Evolutionary conservation across 345 rosid species (phyloP), one percentile per base, ranked within the genome.

Genomic region (Lepidium didymum): DNA sequence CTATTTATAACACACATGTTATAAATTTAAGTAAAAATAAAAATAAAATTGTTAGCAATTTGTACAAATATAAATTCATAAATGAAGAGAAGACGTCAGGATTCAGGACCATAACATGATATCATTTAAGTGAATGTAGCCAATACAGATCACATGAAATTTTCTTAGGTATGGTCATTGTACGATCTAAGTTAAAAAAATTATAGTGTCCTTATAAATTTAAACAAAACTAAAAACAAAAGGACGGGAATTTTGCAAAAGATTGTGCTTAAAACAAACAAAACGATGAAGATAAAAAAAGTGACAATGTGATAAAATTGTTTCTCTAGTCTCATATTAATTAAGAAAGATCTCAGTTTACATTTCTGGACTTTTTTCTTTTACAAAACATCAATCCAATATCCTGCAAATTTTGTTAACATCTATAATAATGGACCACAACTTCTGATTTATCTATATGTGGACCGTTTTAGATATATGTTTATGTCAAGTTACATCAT

Each of bases 81-180:
- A 74, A 59, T 59, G 68, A 23, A 60, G 68, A 62, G 55, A 31
- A 73, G 68, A 56, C 70, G 7, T 29, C 33, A 19, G 38, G 38
- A 35, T 13, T 4, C 33, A 35, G 77, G 73, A 74, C 77, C 77
- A 67, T 50, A 43, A 65, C 54, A 58, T 19, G 64, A 11, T 37
- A 46, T 40, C 47, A 52, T 59, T 74, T 44, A 74, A 60, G 64
- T 60, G 78, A 74, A 44, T 67, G 43, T 74, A 60, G 68, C 69
- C 78, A 74, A 60, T 37, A 52, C 55, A 52, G 35, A 74, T 74
- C 77, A 74, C 77, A 74, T 74, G 77, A 67, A 15, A 2, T 10
- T 27, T 43, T 13, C 11, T 21, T n/a, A 25, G 27, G 73, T 59
- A 10, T 58, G 62, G 68, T 53, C 68, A 60, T 19, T 60, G 73